Base-by-base conservation (phyloP, 2,329 filamentous ascomycete genomes). In the Proliferodiscus dingleyae region DNA sequence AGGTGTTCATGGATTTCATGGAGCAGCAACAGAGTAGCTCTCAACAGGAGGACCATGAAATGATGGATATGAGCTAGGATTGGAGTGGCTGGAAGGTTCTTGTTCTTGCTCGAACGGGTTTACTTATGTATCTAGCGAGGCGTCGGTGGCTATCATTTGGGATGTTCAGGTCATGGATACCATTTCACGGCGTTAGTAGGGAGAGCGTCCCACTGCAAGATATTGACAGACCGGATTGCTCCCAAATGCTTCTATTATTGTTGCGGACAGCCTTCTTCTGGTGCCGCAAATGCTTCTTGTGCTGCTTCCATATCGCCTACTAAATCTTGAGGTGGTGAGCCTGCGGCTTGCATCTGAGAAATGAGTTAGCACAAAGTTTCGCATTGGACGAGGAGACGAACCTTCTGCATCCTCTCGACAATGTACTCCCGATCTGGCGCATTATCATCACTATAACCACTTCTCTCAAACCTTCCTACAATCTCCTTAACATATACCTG, bases 351-450 rank as follows among this genome's bases (percentile, higher is more conserved):
- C 93, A 98, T 98, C 91, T 96, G 61, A 47, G 44, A 41, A 29
- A 37, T 37, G n/a, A n/a, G n/a, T n/a, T n/a, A n/a, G n/a, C n/a
- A n/a, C n/a, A n/a, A n/a, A n/a, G n/a, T n/a, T n/a, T n/a, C n/a
- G n/a, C n/a, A n/a, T n/a, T 47, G 26, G 16, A 45, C 59, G 46
- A 62, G 54, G 45, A 51, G 23, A 45, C 41, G 39, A 38, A 95
- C 91, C 82, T 91, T 91, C 67, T 97, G 91, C 93, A 98, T 98
- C 64, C 85, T 84, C 61, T 96, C 90, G 54, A 96, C 91, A 59
- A 98, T 93, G 66, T 89, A 96, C 63, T 95, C 88, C 51, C 90
- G 76, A 67, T 95, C 88, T 37, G 78, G 75, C 11, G 85, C 69
- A 63, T 94, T 91, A 10, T 85, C 79, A 69, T 98, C 93, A 37